These are phyloP conservation scores for Aspergillus sp. DNA, from an alignment of 2,329 filamentous ascomycete genomes.

Conservation along the genomic window DNA sequence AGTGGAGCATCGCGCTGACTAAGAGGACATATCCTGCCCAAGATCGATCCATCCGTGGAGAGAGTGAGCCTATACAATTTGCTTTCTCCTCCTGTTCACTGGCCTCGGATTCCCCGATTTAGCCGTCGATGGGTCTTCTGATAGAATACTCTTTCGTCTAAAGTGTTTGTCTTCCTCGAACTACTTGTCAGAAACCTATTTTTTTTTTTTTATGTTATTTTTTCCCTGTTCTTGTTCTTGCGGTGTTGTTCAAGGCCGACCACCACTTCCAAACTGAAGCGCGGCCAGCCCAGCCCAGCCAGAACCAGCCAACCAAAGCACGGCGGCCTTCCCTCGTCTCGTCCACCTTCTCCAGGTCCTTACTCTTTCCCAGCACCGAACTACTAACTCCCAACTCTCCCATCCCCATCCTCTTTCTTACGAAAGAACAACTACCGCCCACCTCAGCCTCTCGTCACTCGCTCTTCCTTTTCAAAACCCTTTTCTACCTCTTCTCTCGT, in stretches of 20 bases:
- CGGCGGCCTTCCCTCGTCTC: constrained; percentile 2
- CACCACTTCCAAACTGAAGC: background rate
- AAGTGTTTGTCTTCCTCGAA: background rate
- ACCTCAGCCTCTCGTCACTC: constrained; percentile 3
- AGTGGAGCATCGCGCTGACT: background rate
- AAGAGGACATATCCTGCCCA: constrained; percentile 2
- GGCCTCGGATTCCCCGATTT: background rate
- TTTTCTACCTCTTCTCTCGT: constrained; percentile 8
- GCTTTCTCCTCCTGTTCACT: background rate
- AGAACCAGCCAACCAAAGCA: background rate
- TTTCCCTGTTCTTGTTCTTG: no score
- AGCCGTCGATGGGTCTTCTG: background rate
- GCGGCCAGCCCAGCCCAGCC: constrained; percentile 1
- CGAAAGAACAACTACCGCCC: background rate
- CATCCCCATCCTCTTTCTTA: constrained; percentile 1
- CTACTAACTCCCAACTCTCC: constrained; percentile 1
- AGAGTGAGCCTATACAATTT: background rate
- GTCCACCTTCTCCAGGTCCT: constrained; percentile 5
- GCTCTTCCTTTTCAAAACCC: background rate
- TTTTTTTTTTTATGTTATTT: no score
- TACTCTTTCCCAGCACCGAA: background rate
- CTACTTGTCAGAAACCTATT: no score
- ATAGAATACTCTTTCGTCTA: background rate
- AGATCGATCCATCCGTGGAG: background rate
- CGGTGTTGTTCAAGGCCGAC: background rate